Percentiles rank a stretch among this genome's conserved stretches.
Conservation (phyloP, 73 alveolate genomes). For the Symbiodinium pilosum region DNA sequence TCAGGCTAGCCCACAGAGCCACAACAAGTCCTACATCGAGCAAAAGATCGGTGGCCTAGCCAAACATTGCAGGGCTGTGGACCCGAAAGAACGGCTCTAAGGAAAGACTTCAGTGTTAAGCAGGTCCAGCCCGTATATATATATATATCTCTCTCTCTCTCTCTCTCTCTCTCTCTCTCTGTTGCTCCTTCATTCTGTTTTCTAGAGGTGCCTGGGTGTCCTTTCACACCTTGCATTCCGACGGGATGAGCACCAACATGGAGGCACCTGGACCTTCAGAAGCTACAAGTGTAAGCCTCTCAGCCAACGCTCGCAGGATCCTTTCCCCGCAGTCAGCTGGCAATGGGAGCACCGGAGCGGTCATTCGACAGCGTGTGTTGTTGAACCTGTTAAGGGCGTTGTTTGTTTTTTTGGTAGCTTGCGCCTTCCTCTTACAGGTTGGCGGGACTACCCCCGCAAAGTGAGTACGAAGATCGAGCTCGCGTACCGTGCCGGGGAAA, state of each 20-base stretch:
- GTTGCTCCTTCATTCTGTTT: no score
- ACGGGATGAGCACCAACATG: conserved; percentile 1
- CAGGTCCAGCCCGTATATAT: no score
- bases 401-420: background rate
- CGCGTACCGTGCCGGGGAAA: conserved; percentile 77
- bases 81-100: no score
- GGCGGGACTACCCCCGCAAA: conserved; percentile 67
- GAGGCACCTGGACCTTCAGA: background rate
- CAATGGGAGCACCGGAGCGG: conserved; percentile 90
- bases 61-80: no score
- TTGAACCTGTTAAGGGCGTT: background rate
- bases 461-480: conserved; percentile 71
- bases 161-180: no score
- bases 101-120: no score
- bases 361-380: background rate
- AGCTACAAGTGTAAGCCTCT: background rate
- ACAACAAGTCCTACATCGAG: background rate
- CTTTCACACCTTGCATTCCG: conserved; percentile 2
- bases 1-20: background rate
- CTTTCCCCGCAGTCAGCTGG: conserved; percentile 50
- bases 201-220: background rate
- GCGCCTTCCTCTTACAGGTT: background rate
- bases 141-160: no score
- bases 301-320: background rate
- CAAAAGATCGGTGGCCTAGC: background rate